Evolutionary conservation across 352 stramenopile species (phyloP), one percentile per base, ranked within the genome.

Genomic region (Phytophthora megakarya): DNA sequence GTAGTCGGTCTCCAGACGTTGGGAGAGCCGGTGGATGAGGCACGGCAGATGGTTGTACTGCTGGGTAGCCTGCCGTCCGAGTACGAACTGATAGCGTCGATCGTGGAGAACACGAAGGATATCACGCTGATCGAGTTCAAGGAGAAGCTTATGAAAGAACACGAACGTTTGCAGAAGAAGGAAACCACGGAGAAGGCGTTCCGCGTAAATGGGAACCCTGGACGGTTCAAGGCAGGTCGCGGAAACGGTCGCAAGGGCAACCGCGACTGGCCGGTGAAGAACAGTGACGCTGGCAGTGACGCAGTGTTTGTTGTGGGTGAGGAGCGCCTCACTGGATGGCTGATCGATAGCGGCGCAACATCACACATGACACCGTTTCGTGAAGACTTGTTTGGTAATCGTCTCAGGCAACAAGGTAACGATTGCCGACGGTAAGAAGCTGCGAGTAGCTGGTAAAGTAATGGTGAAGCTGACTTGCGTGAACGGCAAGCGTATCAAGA

Each of bases 11-110:
- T n/a, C n/a, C n/a, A n/a, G n/a, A n/a, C n/a, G n/a, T n/a, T n/a
- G 6, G 50, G 49, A 30, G 67, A 72, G n/a, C 13, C 33, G 3
- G 18, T 78, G 0, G 65, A 74, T 21, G 45, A 67, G 19, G 37
- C 58, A 8, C 44, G 61, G 2, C 61, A 78, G 54, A n/a, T 78
- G 0, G 62, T 74, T 0, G 23, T 78, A 1, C 43, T 73, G 21
- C 51, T 74, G 3, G 60, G 61, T 1, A 75, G 70, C 32, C 52
- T 76, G 0, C 54, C 63, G 2, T 6, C 25, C 1, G 66, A 81
- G 13, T 76, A 78, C 30, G 50, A 61, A 19, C n/a, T 57, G 10
- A 67, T 67, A 18, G 28, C 43, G 19, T 61, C 49, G 0, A 53
- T 58, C 25, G 19, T 53, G 0, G 68, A 72, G 51, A 72, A 70